These are phyloP conservation scores for Sugiyamaella chiloensis DNA, from an alignment of 805 yeast genomes.

Conservation along the genomic window DNA sequence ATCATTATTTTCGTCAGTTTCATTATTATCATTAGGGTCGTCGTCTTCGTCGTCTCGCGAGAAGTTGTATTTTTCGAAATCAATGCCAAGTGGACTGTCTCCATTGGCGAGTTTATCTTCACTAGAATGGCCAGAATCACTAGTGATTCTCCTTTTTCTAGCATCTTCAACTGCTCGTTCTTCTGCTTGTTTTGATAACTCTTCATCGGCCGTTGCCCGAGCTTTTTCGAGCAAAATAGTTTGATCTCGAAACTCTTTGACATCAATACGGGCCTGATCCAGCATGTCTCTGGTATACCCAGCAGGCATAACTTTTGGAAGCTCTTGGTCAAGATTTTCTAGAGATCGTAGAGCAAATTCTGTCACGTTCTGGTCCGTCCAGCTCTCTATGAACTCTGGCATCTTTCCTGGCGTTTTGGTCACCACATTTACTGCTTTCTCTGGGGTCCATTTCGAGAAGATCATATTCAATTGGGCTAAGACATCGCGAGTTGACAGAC, in stretches of 20 bases:
- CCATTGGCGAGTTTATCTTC: neutral
- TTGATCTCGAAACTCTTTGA: constrained; percentile 22
- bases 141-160: neutral
- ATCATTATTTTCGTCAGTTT: constrained; percentile 12
- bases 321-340: neutral
- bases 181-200: neutral
- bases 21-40: neutral
- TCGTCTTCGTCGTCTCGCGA: constrained; percentile 12
- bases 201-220: neutral
- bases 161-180: neutral
- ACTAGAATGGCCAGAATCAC: neutral
- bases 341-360: neutral
- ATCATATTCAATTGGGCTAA: neutral
- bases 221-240: constrained; percentile 19
- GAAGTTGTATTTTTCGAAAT: constrained; percentile 4
- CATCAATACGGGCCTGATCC: constrained; percentile 17
- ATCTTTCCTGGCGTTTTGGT: neutral
- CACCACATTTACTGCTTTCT: neutral
- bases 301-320: neutral
- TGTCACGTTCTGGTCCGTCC: constrained; percentile 2
- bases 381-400: neutral
- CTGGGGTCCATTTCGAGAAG: constrained; percentile 1
- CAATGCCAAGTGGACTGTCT: neutral
- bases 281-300: neutral
- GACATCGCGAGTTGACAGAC: constrained; percentile 5